Conservation (phyloP, 306 rosid genomes). For the Neltuma alba region DNA sequence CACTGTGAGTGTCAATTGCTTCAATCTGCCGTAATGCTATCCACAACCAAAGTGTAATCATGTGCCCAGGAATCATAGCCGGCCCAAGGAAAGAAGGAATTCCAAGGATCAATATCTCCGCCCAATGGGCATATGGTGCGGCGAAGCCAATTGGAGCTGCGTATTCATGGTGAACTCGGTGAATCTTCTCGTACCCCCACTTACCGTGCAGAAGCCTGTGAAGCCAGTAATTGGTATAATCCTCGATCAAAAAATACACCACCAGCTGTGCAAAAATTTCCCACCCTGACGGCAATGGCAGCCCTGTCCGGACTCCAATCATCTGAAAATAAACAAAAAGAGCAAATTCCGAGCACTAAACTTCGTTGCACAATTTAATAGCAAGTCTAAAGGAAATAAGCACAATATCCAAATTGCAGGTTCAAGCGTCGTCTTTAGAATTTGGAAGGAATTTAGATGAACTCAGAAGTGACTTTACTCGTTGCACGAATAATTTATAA, state of each 20-base stretch:
- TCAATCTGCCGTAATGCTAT: conserved; percentile 85
- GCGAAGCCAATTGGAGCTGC: conserved; percentile 88
- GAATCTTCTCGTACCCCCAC: conserved; percentile 96
- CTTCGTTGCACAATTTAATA: neutral
- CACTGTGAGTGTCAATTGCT: conserved; percentile 92
- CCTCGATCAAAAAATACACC: conserved; percentile 85
- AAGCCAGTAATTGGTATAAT: conserved; percentile 92
- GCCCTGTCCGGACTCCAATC: conserved; percentile 72
- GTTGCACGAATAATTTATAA: neutral
- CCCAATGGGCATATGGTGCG: conserved; percentile 96
- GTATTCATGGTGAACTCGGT: conserved; percentile 87
- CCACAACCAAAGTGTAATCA: conserved; percentile 94
- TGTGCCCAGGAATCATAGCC: conserved; percentile 88
- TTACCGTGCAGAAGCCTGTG: conserved; percentile 80
- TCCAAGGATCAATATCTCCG: conserved; percentile 87
- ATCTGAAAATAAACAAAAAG: conserved; percentile 44
- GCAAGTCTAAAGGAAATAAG: neutral
- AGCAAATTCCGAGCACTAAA: neutral
- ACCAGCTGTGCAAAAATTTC: conserved; percentile 65
- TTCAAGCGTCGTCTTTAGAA: neutral
- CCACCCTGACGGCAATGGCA: conserved; percentile 92
- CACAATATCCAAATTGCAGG: neutral
- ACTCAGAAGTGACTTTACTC: neutral
- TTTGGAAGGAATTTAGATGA: neutral
- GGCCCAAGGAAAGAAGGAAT: conserved; percentile 96